A percentile compares a stretch with the other conserved stretches of the same genome.
These are phyloP conservation scores for Kregervanrija delftensis DNA, from an alignment of 805 yeast genomes.

Conservation along the genomic window DNA sequence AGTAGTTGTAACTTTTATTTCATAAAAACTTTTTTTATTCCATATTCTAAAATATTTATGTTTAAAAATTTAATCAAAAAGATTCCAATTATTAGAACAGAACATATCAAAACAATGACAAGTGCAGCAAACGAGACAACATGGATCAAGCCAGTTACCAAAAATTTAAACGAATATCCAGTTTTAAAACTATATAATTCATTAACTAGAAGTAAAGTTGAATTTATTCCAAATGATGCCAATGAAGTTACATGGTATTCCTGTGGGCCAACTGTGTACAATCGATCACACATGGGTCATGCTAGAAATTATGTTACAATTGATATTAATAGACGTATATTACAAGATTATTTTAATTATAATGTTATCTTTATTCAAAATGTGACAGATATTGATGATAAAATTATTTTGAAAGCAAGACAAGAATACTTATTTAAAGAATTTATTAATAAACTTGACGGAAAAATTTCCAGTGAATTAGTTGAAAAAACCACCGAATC, in stretches of 20 bases:
- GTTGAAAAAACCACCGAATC: slow-evolving; percentile 34
- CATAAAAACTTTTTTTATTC: no score
- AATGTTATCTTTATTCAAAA: slow-evolving; percentile 86
- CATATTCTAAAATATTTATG: no score
- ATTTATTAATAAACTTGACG: slow-evolving; percentile 32
- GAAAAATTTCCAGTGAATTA: slow-evolving; percentile 30
- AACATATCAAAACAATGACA: slow-evolving; percentile 6
- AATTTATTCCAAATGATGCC: slow-evolving; percentile 61
- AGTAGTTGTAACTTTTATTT: no score
- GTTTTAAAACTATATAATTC: slow-evolving; percentile 70
- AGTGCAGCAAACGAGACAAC: slow-evolving; percentile 9
- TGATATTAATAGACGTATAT: slow-evolving; percentile 84
- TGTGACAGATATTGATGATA: slow-evolving; percentile 98
- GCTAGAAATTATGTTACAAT: slow-evolving; percentile 94
- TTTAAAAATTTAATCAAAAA: background rate
- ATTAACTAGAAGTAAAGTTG: slow-evolving; percentile 73
- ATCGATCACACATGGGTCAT: slow-evolving; percentile 96
- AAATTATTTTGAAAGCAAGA: slow-evolving; percentile 90
- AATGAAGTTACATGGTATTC: slow-evolving; percentile 86
- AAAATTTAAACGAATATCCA: slow-evolving; percentile 20
- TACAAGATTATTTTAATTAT: slow-evolving; percentile 89
- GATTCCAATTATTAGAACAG: background rate
- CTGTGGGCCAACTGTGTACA: slow-evolving; percentile 98
- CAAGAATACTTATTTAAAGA: slow-evolving; percentile 74
- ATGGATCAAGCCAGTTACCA: slow-evolving; percentile 26